These are phyloP conservation scores for Biscogniauxia sp. DNA, from an alignment of 2,329 filamentous ascomycete genomes.

Conservation along the genomic window DNA sequence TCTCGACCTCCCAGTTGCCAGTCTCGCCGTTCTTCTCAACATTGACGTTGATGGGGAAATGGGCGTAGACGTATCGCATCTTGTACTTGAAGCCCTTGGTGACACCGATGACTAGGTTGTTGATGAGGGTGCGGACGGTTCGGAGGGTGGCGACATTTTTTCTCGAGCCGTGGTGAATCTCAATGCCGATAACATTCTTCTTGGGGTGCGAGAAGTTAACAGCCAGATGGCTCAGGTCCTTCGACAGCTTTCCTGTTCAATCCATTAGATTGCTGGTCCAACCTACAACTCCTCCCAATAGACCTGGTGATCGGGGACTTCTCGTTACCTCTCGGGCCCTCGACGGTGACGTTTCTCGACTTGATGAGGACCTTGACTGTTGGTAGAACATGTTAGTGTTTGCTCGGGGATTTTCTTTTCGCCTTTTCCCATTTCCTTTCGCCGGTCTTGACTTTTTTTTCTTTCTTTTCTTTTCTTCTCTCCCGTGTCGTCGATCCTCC, in stretches of 20 bases:
- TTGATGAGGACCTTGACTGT: slow-evolving; percentile 98
- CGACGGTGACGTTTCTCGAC: slow-evolving; percentile 92
- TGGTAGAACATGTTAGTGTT: slow-evolving; percentile 37
- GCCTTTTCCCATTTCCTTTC: neutral
- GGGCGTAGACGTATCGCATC: slow-evolving; percentile 99
- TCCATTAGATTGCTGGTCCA: slow-evolving; percentile 29
- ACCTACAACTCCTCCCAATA: neutral
- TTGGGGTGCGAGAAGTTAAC: slow-evolving; percentile 91
- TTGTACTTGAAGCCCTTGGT: slow-evolving; percentile 99
- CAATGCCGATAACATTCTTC: slow-evolving; percentile 87
- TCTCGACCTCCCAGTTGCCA: slow-evolving; percentile 87
- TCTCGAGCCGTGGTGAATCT: slow-evolving; percentile 97
- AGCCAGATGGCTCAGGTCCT: slow-evolving; percentile 94
- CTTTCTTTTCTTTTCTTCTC: too few relatives aligned
- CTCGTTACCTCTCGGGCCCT: slow-evolving; percentile 85
- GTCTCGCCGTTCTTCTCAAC: slow-evolving; percentile 94
- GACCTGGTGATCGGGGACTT: slow-evolving; percentile 12
- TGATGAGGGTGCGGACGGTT: slow-evolving; percentile 96
- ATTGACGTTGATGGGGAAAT: slow-evolving; percentile 99
- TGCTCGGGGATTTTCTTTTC: slow-evolving; percentile 5
- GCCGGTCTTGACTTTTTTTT: neutral
- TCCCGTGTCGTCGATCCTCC: slow-evolving; percentile 2
- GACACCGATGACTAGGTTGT: slow-evolving; percentile 97
- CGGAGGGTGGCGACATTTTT: slow-evolving; percentile 98
- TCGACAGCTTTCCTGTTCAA: slow-evolving; percentile 79